Percentiles rank a stretch among this genome's conserved stretches.
Evolutionary conservation across 805 yeast genomes (phyloP).

Genomic region (Cephaloascus fragrans): DNA sequence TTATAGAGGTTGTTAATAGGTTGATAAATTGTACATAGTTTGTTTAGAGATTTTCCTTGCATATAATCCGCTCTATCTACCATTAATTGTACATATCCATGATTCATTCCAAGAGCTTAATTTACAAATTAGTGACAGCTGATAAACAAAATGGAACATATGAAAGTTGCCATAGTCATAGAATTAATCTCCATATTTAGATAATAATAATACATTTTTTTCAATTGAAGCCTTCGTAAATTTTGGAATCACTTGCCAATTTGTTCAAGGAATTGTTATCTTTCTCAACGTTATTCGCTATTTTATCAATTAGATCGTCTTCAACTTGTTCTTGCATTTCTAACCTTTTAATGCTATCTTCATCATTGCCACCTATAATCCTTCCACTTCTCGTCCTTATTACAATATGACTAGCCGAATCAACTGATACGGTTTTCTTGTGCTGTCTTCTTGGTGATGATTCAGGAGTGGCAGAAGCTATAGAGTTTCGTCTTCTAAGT

Average conservation of each 20-base stretch:
- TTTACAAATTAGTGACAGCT: too few species aligned
- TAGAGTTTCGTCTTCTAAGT: too few species aligned
- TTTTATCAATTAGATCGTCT: background rate
- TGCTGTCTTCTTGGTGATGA: background rate
- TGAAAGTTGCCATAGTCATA: too few species aligned
- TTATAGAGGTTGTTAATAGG: background rate
- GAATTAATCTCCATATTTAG: too few species aligned
- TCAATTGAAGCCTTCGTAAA: background rate
- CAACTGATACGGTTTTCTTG: background rate
- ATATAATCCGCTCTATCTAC: too few species aligned
- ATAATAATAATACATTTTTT: too few species aligned
- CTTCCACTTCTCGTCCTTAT: constrained; percentile 19
- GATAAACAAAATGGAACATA: too few species aligned
- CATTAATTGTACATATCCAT: too few species aligned
- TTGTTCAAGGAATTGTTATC: background rate
- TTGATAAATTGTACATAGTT: background rate
- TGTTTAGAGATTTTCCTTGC: too few species aligned
- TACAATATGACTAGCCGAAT: background rate
- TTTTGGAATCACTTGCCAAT: background rate
- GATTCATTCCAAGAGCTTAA: too few species aligned
- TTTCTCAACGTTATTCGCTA: background rate
- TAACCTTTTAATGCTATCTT: background rate
- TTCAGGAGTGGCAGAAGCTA: too few species aligned
- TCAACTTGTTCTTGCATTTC: background rate
- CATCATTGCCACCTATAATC: constrained; percentile 13